These are phyloP conservation scores for Thelephora terrestris DNA, from an alignment of 1,284 basidiomycete genomes.

Conservation along the genomic window DNA sequence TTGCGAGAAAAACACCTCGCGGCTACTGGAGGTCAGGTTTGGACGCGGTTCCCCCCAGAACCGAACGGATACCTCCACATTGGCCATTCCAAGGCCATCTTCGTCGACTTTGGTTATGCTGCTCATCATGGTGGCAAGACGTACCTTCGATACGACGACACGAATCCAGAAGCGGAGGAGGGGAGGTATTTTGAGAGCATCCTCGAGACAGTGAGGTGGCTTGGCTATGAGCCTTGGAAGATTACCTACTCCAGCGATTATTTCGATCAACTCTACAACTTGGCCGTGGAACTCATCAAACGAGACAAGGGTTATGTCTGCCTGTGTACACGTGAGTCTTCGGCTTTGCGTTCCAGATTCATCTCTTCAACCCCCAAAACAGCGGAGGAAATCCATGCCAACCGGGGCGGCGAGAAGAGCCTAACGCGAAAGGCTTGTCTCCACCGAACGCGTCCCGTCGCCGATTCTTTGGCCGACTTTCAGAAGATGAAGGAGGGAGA, in stretches of 20 bases:
- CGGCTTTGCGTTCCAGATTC: not conserved
- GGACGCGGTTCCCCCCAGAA: constrained; percentile 98
- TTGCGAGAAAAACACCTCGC: constrained; percentile 79
- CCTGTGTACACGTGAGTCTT: constrained; percentile 79
- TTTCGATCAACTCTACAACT: constrained; percentile 81
- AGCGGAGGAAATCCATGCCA: constrained; percentile 89
- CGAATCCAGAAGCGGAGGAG: constrained; percentile 98
- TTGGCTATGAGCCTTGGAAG: constrained; percentile 97
- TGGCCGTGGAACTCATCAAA: constrained; percentile 88
- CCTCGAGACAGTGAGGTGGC: constrained; percentile 91
- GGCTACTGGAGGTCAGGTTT: constrained; percentile 76
- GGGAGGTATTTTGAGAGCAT: constrained; percentile 95
- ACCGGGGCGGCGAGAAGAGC: constrained; percentile 75
- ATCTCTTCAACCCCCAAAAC: constrained; percentile 8
- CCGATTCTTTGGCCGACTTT: constrained; percentile 84
- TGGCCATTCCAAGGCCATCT: constrained; percentile 97
- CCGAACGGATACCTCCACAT: constrained; percentile 97
- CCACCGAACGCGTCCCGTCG: constrained; percentile 76
- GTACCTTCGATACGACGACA: constrained; percentile 96
- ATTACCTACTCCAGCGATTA: constrained; percentile 99
- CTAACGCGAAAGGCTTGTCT: constrained; percentile 81
- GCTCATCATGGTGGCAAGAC: constrained; percentile 85
- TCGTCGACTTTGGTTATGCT: constrained; percentile 97
- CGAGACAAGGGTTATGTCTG: constrained; percentile 93
- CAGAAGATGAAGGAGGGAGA: constrained; percentile 88